Base-by-base conservation (phyloP, 1,139 yeast species). In the Maudiozyma humilis region DNA sequence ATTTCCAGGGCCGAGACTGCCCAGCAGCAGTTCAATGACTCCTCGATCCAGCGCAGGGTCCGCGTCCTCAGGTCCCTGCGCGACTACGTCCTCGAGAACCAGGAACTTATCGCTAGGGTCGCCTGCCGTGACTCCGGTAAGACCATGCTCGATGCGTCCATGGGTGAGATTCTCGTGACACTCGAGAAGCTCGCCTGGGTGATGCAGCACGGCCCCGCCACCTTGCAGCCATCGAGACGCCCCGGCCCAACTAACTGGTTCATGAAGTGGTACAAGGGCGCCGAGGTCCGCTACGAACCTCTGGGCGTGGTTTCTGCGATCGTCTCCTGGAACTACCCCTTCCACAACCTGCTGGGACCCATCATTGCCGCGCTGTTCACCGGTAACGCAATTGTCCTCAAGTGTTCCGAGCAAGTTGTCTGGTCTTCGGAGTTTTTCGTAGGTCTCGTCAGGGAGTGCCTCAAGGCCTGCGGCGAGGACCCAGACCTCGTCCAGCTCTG, bases 61-160 rank as follows among this genome's bases (percentile, higher is more conserved):
- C 76, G 75, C 54, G 78, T 89, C 12, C 69, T 91, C 47, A 71
- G 75, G 47, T 82, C 96, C 0, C 70, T 91, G 47, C 75, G 77
- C 51, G 73, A 82, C 45, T 89, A 73, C 61, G 78, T 91, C 42
- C 64, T 84, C 44, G 82, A 80, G 43, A 82, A 91, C 62, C 98
- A 91, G 63, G 91, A 82, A 44, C 79, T 80, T 43, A 77, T 91
- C 41, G 95, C 95, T 3, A 71, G 95, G 41, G 82, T 91, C 7
- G 96, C 97, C 0, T 91, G 97, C 63, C 73, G 97, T 54, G 98
- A 91, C 60, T 83, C 95, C 25, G 98, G 98, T 31, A 91, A 91
- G 62, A 89, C 98, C 2, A 81, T 84, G 79, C 70, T 91, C 38
- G 97, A 91, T 67, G 97, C 98, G 2, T 82, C 91, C 46, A 81